phyloP scores from a whole-genome alignment of 768 basidiomycete genomes.

The Hygrocybe coccinea region DNA sequence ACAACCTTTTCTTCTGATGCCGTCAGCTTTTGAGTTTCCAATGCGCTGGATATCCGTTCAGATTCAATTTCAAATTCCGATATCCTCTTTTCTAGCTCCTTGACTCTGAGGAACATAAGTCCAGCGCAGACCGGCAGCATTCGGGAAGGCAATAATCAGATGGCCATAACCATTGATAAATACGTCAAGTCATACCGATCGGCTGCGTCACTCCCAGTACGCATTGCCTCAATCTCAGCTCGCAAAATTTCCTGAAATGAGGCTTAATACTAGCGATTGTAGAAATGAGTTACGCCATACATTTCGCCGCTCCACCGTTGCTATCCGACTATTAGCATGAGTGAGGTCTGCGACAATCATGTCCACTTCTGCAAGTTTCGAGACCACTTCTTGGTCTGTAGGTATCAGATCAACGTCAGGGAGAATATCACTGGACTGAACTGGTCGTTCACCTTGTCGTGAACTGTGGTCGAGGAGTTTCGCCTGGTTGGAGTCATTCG shows the following conservation, averaged over 20 bases:
- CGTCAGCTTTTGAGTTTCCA: slow-evolving; percentile 56
- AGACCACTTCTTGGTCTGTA: slow-evolving; percentile 84
- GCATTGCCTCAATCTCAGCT: slow-evolving; percentile 88
- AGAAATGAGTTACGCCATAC: slow-evolving; percentile 37
- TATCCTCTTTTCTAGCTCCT: slow-evolving; percentile 68
- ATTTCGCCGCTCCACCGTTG: slow-evolving; percentile 89
- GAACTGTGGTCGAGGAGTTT: slow-evolving; percentile 87
- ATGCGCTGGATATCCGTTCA: slow-evolving; percentile 58
- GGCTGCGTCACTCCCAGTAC: slow-evolving; percentile 68
- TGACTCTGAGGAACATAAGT: slow-evolving; percentile 44
- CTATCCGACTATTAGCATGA: slow-evolving; percentile 90
- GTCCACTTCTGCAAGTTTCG: slow-evolving; percentile 89
- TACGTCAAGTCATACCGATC: slow-evolving; percentile 48
- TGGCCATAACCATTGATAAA: not conserved
- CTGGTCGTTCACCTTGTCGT: slow-evolving; percentile 63
- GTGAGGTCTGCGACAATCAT: slow-evolving; percentile 93
- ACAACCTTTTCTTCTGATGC: slow-evolving; percentile 44
- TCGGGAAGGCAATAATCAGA: not conserved
- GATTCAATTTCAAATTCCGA: slow-evolving; percentile 72
- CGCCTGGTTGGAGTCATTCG: slow-evolving; percentile 90
- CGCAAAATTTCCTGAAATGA: slow-evolving; percentile 77
- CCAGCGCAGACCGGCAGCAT: slow-evolving; percentile 3
- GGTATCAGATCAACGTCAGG: not conserved
- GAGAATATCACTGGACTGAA: not conserved
- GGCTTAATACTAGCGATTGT: not conserved